A percentile compares a stretch with the other conserved stretches of the same genome.
Evolutionary conservation across 805 yeast species (phyloP).

Genomic region (Ogataea dorogensis): DNA sequence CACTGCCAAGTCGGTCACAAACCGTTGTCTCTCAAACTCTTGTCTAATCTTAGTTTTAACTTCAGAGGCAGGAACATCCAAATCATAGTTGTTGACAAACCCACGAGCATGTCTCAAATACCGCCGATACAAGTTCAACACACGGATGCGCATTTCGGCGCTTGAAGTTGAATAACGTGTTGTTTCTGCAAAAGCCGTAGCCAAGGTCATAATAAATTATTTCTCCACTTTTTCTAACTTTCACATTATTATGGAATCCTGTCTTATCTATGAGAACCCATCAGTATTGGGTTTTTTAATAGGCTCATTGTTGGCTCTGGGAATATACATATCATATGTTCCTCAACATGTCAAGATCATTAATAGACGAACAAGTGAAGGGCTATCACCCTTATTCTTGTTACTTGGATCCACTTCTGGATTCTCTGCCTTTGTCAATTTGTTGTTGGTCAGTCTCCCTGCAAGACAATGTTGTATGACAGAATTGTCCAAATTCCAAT

Average conservation of each 20-base stretch:
- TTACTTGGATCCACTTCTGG: conserved; percentile 70
- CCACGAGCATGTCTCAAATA: conserved; percentile 57
- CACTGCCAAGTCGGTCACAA: conserved; percentile 61
- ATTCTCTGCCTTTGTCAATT: conserved; percentile 64
- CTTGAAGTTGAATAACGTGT: conserved; percentile 63
- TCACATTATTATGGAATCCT: conserved; percentile 24
- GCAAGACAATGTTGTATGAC: conserved; percentile 61
- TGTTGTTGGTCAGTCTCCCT: conserved; percentile 56
- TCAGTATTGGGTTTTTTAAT: conserved; percentile 46
- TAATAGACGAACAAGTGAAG: conserved; percentile 64
- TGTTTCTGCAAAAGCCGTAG: conserved; percentile 84
- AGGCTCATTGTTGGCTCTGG: conserved; percentile 56
- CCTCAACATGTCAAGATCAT: conserved; percentile 72
- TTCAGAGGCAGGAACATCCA: conserved; percentile 74
- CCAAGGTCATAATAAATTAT: conserved; percentile 44
- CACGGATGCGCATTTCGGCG: conserved; percentile 61
- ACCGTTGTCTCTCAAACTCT: conserved; percentile 83
- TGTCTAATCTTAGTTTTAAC: conserved; percentile 84
- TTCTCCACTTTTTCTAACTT: conserved; percentile 13
- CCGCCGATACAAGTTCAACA: conserved; percentile 69
- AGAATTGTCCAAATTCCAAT: conserved; percentile 48
- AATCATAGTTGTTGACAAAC: conserved; percentile 60
- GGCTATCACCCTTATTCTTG: conserved; percentile 70
- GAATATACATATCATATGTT: conserved; percentile 66
- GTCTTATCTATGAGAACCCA: conserved; percentile 49